Conservation (phyloP, 331 rosid species). For the Spiraea crenata region DNA sequence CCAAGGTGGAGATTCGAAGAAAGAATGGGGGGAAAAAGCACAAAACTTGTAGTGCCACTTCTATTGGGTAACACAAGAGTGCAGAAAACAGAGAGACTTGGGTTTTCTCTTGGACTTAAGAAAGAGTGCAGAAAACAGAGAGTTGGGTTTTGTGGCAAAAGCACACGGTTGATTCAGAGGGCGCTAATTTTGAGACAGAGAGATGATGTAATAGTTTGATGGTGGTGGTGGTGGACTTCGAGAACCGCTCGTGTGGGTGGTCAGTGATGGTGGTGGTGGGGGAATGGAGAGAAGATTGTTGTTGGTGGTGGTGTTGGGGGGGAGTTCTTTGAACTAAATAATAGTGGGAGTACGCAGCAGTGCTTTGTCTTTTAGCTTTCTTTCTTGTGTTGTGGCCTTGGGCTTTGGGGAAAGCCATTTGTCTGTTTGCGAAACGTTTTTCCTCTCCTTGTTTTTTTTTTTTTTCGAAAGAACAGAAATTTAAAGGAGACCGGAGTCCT, state of each 20-base stretch:
- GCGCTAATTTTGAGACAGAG: constrained; percentile 37
- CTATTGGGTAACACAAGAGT: constrained; percentile 3
- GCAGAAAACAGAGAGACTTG: not conserved
- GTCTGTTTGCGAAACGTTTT: constrained; percentile 37
- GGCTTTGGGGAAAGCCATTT: constrained; percentile 46
- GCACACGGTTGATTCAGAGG: constrained; percentile 30
- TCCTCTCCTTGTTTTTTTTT: not conserved
- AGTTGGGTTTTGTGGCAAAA: constrained; percentile 12
- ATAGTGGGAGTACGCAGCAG: not conserved
- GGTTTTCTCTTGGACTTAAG: constrained; percentile 7
- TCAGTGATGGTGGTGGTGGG: constrained; percentile 30
- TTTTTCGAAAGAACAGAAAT: constrained; percentile 39
- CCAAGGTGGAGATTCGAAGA: not conserved
- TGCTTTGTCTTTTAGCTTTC: constrained; percentile 20
- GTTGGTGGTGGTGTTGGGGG: constrained; percentile 18
- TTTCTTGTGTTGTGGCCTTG: constrained; percentile 31
- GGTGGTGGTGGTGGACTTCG: constrained; percentile 12
- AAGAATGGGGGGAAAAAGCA: not conserved
- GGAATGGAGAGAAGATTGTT: not conserved
- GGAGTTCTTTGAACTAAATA: not conserved
- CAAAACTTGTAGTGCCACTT: not conserved
- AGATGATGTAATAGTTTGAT: too few species aligned
- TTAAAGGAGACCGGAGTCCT: not conserved
- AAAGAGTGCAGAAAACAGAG: constrained; percentile 10
- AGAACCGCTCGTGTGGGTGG: constrained; percentile 88